Base-by-base conservation (phyloP, 768 basidiomycete genomes). In the Hemileccinum rubropunctum region DNA sequence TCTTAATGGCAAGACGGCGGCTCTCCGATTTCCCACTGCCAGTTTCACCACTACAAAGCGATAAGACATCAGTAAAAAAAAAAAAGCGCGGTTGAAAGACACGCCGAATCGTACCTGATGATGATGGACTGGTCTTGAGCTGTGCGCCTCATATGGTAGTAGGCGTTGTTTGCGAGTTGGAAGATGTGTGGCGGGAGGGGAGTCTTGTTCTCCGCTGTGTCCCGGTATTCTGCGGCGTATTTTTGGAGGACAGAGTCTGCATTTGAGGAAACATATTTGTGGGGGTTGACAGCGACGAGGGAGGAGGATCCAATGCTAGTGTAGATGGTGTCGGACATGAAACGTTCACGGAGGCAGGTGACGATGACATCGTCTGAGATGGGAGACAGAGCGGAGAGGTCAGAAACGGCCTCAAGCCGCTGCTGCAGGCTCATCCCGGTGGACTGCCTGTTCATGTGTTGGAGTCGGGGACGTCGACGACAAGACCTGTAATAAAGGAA, bases 91-190 rank as follows among this genome's bases (percentile, higher is more conserved):
- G 9, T 30, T 37, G 38, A 13, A 32, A 23, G 17, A 26, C 30
- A 38, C 7, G 18, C 1, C 6, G 47, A 10, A 23, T 6, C 84
- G 56, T 67, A 95, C 95, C 75, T 90, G 57, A 98, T 77, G 21
- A 98, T 67, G 17, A 99, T 79, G 42, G 85, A 81, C 71, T 98
- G 95, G 68, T 99, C 95, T 74, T 95, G 91, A 1, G 83, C 79
- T 0, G 95, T 99, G 58, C 95, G 76, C 43, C 84, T 77, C 94
- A 98, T 95, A 69, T 98, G 92, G 67, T 94, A 98, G 71, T 95
- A 98, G 5, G 91, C 85, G 70, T 90, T 88, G 59, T 92, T 86
- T 6, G 91, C 90, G 41, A 92, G 76, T 61, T 94, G 87, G 66
- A 97, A 98, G 37, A 98, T 83, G 62, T 99, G 95, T 2, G 95